A percentile compares a stretch with the other conserved stretches of the same genome.
Evolutionary conservation across 2,329 filamentous ascomycete species (phyloP).

Genomic region (Alternaria arborescens): DNA sequence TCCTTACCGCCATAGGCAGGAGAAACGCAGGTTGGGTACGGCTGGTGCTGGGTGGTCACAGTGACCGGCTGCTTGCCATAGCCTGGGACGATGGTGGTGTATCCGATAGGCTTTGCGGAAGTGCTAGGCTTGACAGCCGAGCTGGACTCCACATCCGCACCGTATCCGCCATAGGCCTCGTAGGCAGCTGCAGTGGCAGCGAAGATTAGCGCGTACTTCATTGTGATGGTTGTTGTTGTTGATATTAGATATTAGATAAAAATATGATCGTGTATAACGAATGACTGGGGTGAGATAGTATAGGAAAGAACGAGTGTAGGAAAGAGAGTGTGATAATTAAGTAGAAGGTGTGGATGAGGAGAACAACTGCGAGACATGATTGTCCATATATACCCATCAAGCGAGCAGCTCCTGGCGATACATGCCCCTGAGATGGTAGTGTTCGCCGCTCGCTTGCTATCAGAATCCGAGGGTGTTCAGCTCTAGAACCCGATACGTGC

Average conservation of each 20-base stretch:
- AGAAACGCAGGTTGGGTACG: conserved; percentile 41
- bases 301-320: conserved; percentile 23
- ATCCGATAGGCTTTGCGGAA: conserved; percentile 26
- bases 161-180: conserved; percentile 29
- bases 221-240: conserved; percentile 23
- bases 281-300: conserved; percentile 36
- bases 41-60: conserved; percentile 44
- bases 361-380: background rate
- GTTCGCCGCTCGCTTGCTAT: conserved; percentile 13
- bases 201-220: conserved; percentile 40
- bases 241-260: conserved; percentile 15
- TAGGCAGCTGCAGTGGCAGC: conserved; percentile 35
- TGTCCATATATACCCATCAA: conserved; percentile 24
- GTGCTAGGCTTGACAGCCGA: conserved; percentile 21
- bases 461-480: conserved; percentile 6
- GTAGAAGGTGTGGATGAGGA: conserved; percentile 27
- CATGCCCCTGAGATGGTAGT: conserved; percentile 22
- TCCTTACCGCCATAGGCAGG: conserved; percentile 23
- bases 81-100: conserved; percentile 41
- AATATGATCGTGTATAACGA: conserved; percentile 28
- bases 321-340: conserved; percentile 27
- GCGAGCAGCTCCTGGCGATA: background rate
- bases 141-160: conserved; percentile 17
- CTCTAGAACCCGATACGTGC: conserved; percentile 13
- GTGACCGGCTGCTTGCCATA: conserved; percentile 39